phyloP scores from a whole-genome alignment of 1,284 basidiomycete species.

The Bjerkandera adusta region DNA sequence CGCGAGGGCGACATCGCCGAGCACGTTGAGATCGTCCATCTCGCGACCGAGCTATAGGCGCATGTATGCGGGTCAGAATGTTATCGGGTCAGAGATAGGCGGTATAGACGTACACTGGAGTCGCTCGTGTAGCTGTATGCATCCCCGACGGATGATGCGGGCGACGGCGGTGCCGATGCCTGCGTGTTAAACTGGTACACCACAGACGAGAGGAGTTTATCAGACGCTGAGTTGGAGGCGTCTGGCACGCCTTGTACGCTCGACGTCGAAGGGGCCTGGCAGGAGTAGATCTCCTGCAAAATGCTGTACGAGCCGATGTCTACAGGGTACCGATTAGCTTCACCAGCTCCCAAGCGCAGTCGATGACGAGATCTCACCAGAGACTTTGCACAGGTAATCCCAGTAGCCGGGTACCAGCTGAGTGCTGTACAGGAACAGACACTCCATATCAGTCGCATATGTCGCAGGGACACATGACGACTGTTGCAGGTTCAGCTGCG shows the following conservation, averaged over 20 bases:
- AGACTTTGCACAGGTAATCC: constrained; percentile 48
- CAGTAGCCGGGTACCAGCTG: constrained; percentile 60
- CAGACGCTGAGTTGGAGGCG: constrained; percentile 7
- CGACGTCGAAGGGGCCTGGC: constrained; percentile 10
- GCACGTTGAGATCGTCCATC: constrained; percentile 22
- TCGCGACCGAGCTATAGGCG: constrained; percentile 6
- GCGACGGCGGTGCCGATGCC: constrained; percentile 20
- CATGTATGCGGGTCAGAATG: neutral
- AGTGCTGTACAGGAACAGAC: constrained; percentile 52
- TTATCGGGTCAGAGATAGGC: no score
- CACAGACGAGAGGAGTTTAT: constrained; percentile 25
- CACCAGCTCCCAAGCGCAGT: neutral
- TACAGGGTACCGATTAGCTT: constrained; percentile 23
- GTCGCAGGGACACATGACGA: constrained; percentile 25
- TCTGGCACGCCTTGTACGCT: no score
- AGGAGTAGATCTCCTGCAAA: constrained; percentile 48
- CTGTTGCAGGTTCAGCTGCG: constrained; percentile 36
- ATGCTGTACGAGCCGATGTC: constrained; percentile 58
- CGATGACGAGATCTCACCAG: constrained; percentile 39
- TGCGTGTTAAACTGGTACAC: constrained; percentile 26
- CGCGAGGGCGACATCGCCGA: constrained; percentile 9
- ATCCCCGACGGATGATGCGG: constrained; percentile 25
- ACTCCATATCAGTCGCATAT: constrained; percentile 33
- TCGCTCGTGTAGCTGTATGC: constrained; percentile 22
- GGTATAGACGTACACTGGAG: constrained; percentile 26